Conservation (phyloP, 257 asterid genomes). For the Nicotiana paniculata region DNA sequence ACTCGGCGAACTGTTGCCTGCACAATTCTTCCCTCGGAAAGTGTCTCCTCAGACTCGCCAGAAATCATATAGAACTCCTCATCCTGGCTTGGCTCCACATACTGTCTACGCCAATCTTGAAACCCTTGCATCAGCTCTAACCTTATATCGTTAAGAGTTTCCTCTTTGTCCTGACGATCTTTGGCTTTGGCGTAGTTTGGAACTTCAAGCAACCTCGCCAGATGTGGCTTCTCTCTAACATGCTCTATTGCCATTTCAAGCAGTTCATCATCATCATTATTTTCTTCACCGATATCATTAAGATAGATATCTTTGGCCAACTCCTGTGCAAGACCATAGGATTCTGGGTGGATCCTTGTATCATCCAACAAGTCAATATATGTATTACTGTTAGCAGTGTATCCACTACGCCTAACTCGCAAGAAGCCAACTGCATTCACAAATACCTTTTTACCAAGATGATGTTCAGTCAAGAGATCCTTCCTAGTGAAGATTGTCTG, state of each 20-base stretch:
- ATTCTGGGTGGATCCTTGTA: conserved; percentile 95
- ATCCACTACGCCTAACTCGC: conserved; percentile 82
- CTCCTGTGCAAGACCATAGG: conserved; percentile 80
- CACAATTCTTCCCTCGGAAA: conserved; percentile 83
- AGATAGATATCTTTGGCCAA: conserved; percentile 88
- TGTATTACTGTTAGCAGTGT: conserved; percentile 77
- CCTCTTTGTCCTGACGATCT: conserved; percentile 53
- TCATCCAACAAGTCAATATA: conserved; percentile 85
- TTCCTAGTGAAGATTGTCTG: conserved; percentile 85
- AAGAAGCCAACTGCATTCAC: conserved; percentile 92
- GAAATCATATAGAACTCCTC: conserved; percentile 87
- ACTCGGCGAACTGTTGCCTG: conserved; percentile 91
- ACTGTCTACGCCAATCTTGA: conserved; percentile 79
- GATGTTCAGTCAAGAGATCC: conserved; percentile 73
- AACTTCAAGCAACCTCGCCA: conserved; percentile 60
- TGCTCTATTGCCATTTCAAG: conserved; percentile 94
- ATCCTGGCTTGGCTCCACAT: conserved; percentile 68
- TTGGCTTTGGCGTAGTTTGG: conserved; percentile 63
- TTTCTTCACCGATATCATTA: conserved; percentile 65
- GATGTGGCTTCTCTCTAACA: conserved; percentile 82
- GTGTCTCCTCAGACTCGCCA: conserved; percentile 82
- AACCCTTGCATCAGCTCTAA: conserved; percentile 92
- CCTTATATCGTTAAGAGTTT: conserved; percentile 76
- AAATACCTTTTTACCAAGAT: conserved; percentile 85
- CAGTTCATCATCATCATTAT: conserved; percentile 76